phyloP scores from a whole-genome alignment of 106 monocot genomes.

The Ottelia alismoides region DNA sequence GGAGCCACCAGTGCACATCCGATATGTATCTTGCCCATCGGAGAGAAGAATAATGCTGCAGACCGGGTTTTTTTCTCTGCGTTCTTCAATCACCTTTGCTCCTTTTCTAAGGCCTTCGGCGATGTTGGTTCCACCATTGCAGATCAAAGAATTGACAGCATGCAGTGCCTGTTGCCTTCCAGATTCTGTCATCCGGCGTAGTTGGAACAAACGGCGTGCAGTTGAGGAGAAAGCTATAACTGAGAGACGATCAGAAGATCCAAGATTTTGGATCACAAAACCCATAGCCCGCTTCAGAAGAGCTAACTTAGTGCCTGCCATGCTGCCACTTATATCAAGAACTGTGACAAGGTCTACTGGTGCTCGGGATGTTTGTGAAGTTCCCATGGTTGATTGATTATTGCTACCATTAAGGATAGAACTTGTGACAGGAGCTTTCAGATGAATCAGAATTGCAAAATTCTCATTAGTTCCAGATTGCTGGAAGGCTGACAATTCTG shows the following conservation, averaged over 20 bases:
- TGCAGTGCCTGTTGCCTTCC: slow-evolving; percentile 67
- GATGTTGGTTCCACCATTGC: slow-evolving; percentile 82
- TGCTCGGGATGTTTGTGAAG: slow-evolving; percentile 28
- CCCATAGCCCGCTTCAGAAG: slow-evolving; percentile 82
- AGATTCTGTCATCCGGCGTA: slow-evolving; percentile 57
- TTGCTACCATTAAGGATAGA: neutral
- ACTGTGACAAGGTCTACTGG: slow-evolving; percentile 78
- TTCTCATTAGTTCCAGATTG: slow-evolving; percentile 24
- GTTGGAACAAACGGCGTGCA: slow-evolving; percentile 63
- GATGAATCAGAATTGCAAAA: slow-evolving; percentile 60
- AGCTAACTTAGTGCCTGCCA: slow-evolving; percentile 85
- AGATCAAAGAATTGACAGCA: slow-evolving; percentile 52
- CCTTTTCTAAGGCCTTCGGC: slow-evolving; percentile 70
- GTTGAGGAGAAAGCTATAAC: slow-evolving; percentile 79
- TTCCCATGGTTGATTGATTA: neutral
- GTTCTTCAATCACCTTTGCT: slow-evolving; percentile 66
- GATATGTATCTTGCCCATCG: slow-evolving; percentile 91
- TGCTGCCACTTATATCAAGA: slow-evolving; percentile 91
- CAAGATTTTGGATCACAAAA: slow-evolving; percentile 83
- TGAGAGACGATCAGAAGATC: slow-evolving; percentile 69
- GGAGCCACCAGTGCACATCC: slow-evolving; percentile 7
- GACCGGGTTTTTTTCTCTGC: slow-evolving; percentile 50
- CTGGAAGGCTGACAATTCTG: slow-evolving; percentile 49
- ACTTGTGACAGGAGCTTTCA: slow-evolving; percentile 42
- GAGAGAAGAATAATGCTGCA: slow-evolving; percentile 87